phyloP scores from a whole-genome alignment of 257 asterid genomes.

The Solanum piurae region DNA sequence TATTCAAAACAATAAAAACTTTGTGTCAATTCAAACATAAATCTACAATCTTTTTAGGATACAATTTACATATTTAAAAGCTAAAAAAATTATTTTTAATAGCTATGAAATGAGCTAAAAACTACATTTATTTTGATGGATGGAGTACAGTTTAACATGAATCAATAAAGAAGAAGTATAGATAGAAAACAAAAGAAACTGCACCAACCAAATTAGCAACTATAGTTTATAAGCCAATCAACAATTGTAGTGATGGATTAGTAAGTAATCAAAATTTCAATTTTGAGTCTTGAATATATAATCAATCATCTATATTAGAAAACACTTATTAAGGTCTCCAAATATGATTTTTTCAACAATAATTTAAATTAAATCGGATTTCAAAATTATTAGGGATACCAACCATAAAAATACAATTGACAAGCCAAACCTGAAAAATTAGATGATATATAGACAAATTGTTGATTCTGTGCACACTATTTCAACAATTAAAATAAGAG shows the following conservation, averaged over 20 bases:
- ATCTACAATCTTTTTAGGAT: not conserved
- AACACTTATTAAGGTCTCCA: not conserved
- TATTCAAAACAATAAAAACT: not conserved
- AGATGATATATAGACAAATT: not conserved
- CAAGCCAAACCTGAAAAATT: not conserved
- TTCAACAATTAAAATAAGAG: not conserved
- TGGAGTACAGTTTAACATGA: not conserved
- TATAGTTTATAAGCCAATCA: not conserved
- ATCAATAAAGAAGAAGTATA: not conserved
- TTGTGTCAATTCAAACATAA: not conserved
- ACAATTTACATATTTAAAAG: not conserved
- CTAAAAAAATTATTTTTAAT: not conserved
- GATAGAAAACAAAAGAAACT: not conserved
- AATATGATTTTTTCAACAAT: not conserved
- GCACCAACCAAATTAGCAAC: not conserved
- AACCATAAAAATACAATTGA: not conserved
- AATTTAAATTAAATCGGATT: not conserved
- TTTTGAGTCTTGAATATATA: not conserved
- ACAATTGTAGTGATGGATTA: rapidly evolving
- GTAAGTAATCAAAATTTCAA: not conserved
- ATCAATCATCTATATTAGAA: not conserved
- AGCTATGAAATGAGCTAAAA: not conserved
- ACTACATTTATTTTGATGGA: not conserved
- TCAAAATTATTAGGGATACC: not conserved
- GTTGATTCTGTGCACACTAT: not conserved